Evolutionary conservation across 2,329 filamentous ascomycete genomes (phyloP).

Genomic region (Plenodomus tracheiphilus): DNA sequence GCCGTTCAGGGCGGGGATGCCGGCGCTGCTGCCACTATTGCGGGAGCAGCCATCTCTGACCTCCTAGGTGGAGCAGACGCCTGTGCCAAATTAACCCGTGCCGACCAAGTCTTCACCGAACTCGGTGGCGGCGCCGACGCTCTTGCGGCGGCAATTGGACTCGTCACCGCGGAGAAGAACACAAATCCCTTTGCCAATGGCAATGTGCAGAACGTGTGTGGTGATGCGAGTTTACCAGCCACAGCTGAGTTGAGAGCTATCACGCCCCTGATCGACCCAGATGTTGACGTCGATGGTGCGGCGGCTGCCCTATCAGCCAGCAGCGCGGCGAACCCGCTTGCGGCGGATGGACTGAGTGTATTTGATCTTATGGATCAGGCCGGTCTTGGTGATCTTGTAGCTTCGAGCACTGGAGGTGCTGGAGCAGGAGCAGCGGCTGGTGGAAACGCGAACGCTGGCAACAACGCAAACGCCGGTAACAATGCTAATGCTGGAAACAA

Average conservation of each 20-base stretch:
- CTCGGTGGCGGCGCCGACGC: conserved; percentile 64
- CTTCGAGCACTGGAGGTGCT: conserved; percentile 41
- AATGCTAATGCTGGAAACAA: conserved; percentile 1
- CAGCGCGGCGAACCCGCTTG: conserved; percentile 59
- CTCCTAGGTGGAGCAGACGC: conserved; percentile 68
- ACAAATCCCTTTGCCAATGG: conserved; percentile 68
- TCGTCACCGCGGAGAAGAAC: conserved; percentile 72
- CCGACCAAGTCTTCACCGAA: conserved; percentile 64
- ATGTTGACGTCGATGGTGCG: conserved; percentile 58
- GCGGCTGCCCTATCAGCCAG: conserved; percentile 64
- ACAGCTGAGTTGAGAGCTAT: conserved; percentile 66
- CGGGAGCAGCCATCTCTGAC: conserved; percentile 63
- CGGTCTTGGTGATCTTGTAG: conserved; percentile 66
- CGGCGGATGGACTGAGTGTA: conserved; percentile 64
- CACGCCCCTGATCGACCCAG: conserved; percentile 68
- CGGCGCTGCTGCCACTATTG: conserved; percentile 66
- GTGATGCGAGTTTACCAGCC: conserved; percentile 63
- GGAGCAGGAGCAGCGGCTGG: conserved; percentile 24
- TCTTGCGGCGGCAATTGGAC: conserved; percentile 63
- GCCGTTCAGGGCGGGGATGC: conserved; percentile 59
- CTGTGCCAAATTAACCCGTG: conserved; percentile 65
- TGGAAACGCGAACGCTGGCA: conserved; percentile 6
- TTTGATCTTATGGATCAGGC: conserved; percentile 65
- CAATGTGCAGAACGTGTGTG: conserved; percentile 64
- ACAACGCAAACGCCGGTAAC: conserved; percentile 8